Evolutionary conservation across 441 rosid genomes (phyloP).

Genomic region (Pelargonium fulgidum): DNA sequence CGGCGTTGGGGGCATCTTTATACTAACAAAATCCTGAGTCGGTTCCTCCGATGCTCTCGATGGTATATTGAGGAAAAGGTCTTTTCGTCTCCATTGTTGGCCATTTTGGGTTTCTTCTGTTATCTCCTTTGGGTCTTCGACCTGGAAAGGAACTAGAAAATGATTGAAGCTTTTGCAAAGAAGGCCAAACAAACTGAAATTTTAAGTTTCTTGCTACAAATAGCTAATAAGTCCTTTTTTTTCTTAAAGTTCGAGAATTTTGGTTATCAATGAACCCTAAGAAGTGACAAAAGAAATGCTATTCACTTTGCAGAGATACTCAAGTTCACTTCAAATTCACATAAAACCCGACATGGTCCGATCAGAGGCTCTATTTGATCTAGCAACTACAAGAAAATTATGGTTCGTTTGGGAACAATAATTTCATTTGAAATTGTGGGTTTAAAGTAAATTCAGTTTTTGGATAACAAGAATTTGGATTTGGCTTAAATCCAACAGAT

Average conservation of each 20-base stretch:
- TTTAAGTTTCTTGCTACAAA: not conserved
- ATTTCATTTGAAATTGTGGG: too few relatives aligned
- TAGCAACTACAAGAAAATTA: not conserved
- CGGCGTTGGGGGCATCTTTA: constrained; percentile 71
- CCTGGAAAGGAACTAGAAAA: constrained; percentile 29
- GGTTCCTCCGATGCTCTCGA: constrained; percentile 45
- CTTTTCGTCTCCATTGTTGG: constrained; percentile 53
- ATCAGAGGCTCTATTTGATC: not conserved
- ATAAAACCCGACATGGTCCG: not conserved
- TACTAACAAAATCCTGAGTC: constrained; percentile 41
- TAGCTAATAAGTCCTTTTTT: not conserved
- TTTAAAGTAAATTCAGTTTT: too few relatives aligned
- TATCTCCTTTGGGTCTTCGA: constrained; percentile 38
- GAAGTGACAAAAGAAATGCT: not conserved
- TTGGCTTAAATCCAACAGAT: too few relatives aligned
- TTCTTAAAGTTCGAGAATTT: not conserved
- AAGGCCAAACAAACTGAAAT: constrained; percentile 7
- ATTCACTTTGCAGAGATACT: not conserved
- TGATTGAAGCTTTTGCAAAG: constrained; percentile 7
- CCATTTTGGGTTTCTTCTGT: constrained; percentile 42
- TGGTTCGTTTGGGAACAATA: too few relatives aligned
- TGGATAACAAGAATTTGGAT: too few relatives aligned
- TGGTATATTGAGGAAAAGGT: constrained; percentile 80
- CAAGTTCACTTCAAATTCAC: constrained; percentile 5
- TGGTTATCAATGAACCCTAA: not conserved